Base-by-base conservation (phyloP, 257 asterid genomes). In the Scutellaria galericulata region DNA sequence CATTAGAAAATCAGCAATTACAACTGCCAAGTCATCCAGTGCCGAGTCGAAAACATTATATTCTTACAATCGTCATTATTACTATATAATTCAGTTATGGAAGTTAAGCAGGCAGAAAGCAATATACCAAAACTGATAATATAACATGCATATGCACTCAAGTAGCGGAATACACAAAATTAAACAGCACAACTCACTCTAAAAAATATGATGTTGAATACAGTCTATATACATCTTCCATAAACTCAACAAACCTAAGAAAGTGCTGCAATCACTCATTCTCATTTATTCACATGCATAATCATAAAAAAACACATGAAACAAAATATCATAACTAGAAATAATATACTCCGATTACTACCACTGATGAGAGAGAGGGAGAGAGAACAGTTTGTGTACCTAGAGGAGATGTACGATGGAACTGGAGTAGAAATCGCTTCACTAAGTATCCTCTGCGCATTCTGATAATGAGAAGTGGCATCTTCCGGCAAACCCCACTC, bases 401-500 rank as follows among this genome's bases (percentile, higher is more conserved):
- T 89, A 51, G 98, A 79, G 53, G 93, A 77, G 75, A 94, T 83
- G 80, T 89, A 94, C 51, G 99, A 94, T 68, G 97, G 99, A 64
- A 86, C 95, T 1, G 99, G 98, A 55, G 91, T 86, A 46, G 99
- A 88, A 72, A 86, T 73, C 37, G 87, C 97, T 83, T 94, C 99
- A 42, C 66, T 62, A 40, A 91, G 88, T 71, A 91, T 86, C 63
- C 81, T 83, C 78, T 81, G 97, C 45, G 98, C 92, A 48, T 73
- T 83, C 70, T 86, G 90, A 68, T 94, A 94, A 75, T 71, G 81
- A 5, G 83, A 80, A 71, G 85, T 59, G 41, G 99, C 99, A 58
- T 87, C 97, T 24, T 85, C 90, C 1, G 92, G 85, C 35, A 94
- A 77, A 0, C 98, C 98, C 99, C 98, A 94, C 78, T 94, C 99